Base-by-base conservation (phyloP, 139 green algal species). In the Axilococcus clingmanii region DNA sequence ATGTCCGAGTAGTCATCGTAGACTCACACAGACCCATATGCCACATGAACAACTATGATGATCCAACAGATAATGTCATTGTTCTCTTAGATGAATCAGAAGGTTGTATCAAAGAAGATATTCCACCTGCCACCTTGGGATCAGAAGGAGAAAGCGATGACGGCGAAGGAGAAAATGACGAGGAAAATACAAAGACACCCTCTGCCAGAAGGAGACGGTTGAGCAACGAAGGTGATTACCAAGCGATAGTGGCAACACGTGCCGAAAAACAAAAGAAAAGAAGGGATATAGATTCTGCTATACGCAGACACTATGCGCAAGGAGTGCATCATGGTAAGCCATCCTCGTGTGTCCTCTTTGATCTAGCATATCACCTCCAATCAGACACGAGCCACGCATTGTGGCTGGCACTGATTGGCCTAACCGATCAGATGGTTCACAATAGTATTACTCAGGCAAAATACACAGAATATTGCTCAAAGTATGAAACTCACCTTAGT, bases 341-440 rank as follows among this genome's bases (percentile, higher is more conserved):
- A 0, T 68, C 76, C 0, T 66, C 82, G 4, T 72, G 81, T 45
- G 16, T 91, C 16, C 55, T 93, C 24, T 82, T 72, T 35, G 58
- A 76, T n/a, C 58, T 93, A 4, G 74, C 68, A 4, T 60, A 79
- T 40, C 16, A 56, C 34, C 51, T 89, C 41, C 48, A 61, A 14
- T 66, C 78, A 43, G 71, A 94, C 16, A 68, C 71, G 37, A 74
- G 60, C 41, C 52, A 75, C 32, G 54, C 80, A 33, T 63, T 96
- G 17, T 94, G 81, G 79, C 63, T 86, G 31, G 74, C 82, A 24
- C 78, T 87, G 25, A 55, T 95, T 28, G 79, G 75, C 4, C 35
- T 96, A 16, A 95, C 88, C 8, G 88, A 96, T 61, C 89, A 96
- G 35, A 63, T 82, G 41, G 59, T 95, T 40, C 84, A 94, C 48